A percentile compares a stretch with the other conserved stretches of the same genome.
Conservation (phyloP, 73 alveolate genomes). For the Halteria grandinella region DNA sequence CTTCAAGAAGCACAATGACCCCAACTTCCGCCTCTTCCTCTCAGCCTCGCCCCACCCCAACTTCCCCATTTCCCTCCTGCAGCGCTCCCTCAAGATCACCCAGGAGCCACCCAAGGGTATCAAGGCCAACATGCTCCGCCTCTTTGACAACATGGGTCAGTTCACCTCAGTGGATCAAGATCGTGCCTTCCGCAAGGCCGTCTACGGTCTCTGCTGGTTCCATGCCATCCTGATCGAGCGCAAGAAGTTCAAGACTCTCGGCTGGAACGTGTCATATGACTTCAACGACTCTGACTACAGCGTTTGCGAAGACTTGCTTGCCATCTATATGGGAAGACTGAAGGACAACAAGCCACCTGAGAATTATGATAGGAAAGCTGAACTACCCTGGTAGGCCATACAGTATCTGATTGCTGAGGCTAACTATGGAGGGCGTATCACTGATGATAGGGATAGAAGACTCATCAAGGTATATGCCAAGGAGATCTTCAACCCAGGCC, state of each 20-base stretch:
- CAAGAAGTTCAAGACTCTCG: slow-evolving; percentile 97
- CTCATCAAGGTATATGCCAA: slow-evolving; percentile 79
- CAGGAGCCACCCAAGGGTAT: slow-evolving; percentile 99
- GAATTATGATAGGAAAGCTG: slow-evolving; percentile 67
- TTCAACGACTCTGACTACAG: slow-evolving; percentile 99
- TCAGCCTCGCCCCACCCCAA: slow-evolving; percentile 99
- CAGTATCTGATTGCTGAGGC: slow-evolving; percentile 98
- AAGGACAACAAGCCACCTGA: slow-evolving; percentile 81
- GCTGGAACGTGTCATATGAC: slow-evolving; percentile 99
- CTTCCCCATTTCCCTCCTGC: slow-evolving; percentile 98
- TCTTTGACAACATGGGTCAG: slow-evolving; percentile 95
- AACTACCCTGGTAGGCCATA: slow-evolving; percentile 98
- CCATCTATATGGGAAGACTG: slow-evolving; percentile 93
- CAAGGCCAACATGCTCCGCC: slow-evolving; percentile 98
- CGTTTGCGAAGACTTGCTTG: slow-evolving; percentile 98
- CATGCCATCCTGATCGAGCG: slow-evolving; percentile 97
- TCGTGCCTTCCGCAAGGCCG: slow-evolving; percentile 66
- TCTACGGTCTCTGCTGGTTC: slow-evolving; percentile 96
- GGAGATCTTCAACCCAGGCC: slow-evolving; percentile 65
- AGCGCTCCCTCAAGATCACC: slow-evolving; percentile 98
- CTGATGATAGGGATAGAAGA: slow-evolving; percentile 98
- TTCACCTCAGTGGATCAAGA: slow-evolving; percentile 70
- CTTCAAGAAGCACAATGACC: slow-evolving; percentile 82
- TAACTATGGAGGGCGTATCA: slow-evolving; percentile 98
- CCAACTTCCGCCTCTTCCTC: slow-evolving; percentile 98